Base-by-base conservation (phyloP, 1,284 basidiomycete genomes). In the Retiboletus flavoniger region DNA sequence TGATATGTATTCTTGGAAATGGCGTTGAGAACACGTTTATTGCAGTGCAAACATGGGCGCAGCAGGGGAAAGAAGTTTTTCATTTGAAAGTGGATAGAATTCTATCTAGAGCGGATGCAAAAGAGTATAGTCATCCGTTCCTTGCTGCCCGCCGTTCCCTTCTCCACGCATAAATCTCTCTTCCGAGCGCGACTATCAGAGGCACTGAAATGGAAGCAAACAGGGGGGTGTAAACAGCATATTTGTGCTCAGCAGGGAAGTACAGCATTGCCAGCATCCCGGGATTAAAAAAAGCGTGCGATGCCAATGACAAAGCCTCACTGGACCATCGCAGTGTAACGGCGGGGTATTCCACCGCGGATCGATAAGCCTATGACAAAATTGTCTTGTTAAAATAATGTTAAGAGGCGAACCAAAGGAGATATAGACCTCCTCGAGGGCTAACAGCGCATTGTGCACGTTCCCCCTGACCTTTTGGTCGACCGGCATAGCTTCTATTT, bases 191-290 rank as follows among this genome's bases (percentile, higher is more conserved):
- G 1, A 91, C 84, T 6, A 93, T 53, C 47, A 98, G 73, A 5
- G 94, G 93, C 19, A 96, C 88, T 4, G 90, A 78, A 26, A 93
- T 80, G 49, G 92, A 94, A 3, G 91, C 94, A 67, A 98, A 96
- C 19, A 98, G 74, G 0, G 95, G 95, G 0, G 91, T 89, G 69
- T 97, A 97, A 4, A 98, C 91, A 1, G 94, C 94, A 69, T 94
- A 93, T 68, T 91, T 96, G 76, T 97, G 95, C 67, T 97, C 94
- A 26, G 92, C 87, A 24, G 95, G 95, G 73, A 99, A 99, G 72
- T 99, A 99, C 24, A 99, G 78, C 65, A 98, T 73, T 7, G 91
- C 95, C 62, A 99, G 76, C 95, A 99, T 98, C 34, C 87, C 89
- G 0, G 95, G 97, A 69, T 95, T 93, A 75, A 97, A 99, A 77